phyloP scores from a whole-genome alignment of 768 basidiomycete species.

The Calocera viscosa region DNA sequence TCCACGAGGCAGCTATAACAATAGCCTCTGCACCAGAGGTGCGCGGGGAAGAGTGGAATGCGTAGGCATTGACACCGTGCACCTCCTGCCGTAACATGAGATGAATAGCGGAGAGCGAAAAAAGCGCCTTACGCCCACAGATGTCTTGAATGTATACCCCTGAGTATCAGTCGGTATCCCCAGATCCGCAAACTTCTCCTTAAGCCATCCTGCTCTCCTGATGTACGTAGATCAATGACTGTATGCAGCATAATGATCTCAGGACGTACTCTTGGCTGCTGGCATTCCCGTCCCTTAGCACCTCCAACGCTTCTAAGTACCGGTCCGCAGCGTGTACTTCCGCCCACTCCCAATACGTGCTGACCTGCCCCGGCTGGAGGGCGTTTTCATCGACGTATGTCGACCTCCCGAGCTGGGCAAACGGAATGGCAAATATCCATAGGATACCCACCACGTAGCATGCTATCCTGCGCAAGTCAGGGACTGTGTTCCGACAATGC shows the following conservation, averaged over 20 bases:
- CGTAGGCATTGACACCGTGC: conserved; percentile 70
- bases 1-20: conserved; percentile 83
- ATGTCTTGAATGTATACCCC: conserved; percentile 45
- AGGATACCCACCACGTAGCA: conserved; percentile 16
- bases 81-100: conserved; percentile 31
- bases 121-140: conserved; percentile 36
- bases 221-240: conserved; percentile 9
- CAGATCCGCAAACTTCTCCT: conserved; percentile 53
- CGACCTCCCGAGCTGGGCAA: conserved; percentile 44
- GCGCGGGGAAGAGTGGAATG: conserved; percentile 67
- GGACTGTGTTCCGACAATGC: neutral
- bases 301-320: conserved; percentile 61
- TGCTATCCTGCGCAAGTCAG: neutral
- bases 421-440: conserved; percentile 78
- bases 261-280: conserved; percentile 56
- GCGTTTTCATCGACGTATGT: conserved; percentile 95
- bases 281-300: conserved; percentile 47
- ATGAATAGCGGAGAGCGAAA: neutral
- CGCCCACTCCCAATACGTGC: conserved; percentile 81
- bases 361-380: conserved; percentile 87
- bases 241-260: neutral
- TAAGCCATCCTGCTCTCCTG: conserved; percentile 56
- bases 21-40: conserved; percentile 90
- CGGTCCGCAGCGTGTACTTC: conserved; percentile 77
- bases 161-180: conserved; percentile 64